Conservation (phyloP, 1,139 yeast species). For the Lodderomyces metapsilosis region DNA sequence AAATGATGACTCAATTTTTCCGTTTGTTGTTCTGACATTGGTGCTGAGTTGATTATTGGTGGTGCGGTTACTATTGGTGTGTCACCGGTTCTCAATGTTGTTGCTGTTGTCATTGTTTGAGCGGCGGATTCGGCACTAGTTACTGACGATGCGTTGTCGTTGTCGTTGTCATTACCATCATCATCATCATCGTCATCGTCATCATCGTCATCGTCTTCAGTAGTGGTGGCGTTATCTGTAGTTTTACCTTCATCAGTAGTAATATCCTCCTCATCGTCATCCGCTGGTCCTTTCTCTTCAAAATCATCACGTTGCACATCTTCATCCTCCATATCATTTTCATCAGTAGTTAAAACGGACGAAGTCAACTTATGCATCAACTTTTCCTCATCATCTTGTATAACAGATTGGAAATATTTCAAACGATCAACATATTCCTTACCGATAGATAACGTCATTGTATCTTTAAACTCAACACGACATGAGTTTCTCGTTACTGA, state of each 20-base stretch:
- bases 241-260: constrained; percentile 17
- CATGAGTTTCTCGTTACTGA: constrained; percentile 75
- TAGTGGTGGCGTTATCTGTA: constrained; percentile 19
- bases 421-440: constrained; percentile 40
- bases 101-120: constrained; percentile 14
- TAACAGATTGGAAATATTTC: constrained; percentile 32
- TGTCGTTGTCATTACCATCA: constrained; percentile 20
- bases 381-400: constrained; percentile 17
- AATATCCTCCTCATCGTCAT: constrained; percentile 23
- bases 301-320: constrained; percentile 42
- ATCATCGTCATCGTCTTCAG: constrained; percentile 15
- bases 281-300: constrained; percentile 39
- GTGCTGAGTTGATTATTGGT: constrained; percentile 29
- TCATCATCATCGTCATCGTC: constrained; percentile 20
- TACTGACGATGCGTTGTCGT: constrained; percentile 14
- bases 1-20: constrained; percentile 39
- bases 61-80: neutral
- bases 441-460: constrained; percentile 51
- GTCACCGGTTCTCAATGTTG: constrained; percentile 11
- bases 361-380: constrained; percentile 16
- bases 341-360: constrained; percentile 39
- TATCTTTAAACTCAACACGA: constrained; percentile 63
- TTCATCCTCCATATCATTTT: constrained; percentile 47
- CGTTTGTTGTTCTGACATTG: constrained; percentile 41
- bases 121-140: constrained; percentile 14